These are phyloP conservation scores for Persicaria maculosa DNA, from an alignment of 148 eudicot species.

Conservation along the genomic window DNA sequence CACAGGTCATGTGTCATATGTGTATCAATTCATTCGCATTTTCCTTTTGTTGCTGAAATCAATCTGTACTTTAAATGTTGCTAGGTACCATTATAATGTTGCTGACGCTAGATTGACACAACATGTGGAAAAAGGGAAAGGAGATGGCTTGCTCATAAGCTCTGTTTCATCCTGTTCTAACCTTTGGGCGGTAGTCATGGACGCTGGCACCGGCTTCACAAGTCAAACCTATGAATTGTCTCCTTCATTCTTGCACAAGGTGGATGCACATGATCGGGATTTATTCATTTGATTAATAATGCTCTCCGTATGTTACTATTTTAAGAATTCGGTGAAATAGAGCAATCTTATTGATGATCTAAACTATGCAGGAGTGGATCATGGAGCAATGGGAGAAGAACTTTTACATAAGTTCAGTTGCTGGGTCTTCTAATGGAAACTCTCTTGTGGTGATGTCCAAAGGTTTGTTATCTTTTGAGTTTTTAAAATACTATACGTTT, in stretches of 20 bases:
- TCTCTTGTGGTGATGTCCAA: conserved; percentile 92
- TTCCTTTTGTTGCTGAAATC: neutral
- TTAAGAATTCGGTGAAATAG: no score
- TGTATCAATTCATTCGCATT: neutral
- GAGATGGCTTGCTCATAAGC: conserved; percentile 71
- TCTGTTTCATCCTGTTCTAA: conserved; percentile 75
- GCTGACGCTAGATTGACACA: conserved; percentile 77
- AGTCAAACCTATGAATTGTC: conserved; percentile 76
- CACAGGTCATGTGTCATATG: neutral
- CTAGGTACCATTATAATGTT: conserved; percentile 85
- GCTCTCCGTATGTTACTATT: neutral
- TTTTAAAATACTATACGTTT: no score
- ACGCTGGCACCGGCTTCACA: conserved; percentile 75
- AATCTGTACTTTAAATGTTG: neutral
- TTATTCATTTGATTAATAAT: neutral
- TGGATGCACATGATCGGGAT: conserved; percentile 14
- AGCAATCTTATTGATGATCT: neutral
- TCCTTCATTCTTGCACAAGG: conserved; percentile 79
- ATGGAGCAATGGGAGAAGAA: conserved; percentile 97
- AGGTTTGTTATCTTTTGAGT: conserved; percentile 34
- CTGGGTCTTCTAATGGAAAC: conserved; percentile 74
- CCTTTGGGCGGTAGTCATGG: conserved; percentile 90
- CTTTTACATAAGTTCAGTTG: conserved; percentile 76
- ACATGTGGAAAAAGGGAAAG: conserved; percentile 79
- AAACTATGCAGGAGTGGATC: conserved; percentile 63